Evolutionary conservation across 2,329 filamentous ascomycete genomes (phyloP), one percentile per base, ranked within the genome.

Genomic region (Phoma sp.): DNA sequence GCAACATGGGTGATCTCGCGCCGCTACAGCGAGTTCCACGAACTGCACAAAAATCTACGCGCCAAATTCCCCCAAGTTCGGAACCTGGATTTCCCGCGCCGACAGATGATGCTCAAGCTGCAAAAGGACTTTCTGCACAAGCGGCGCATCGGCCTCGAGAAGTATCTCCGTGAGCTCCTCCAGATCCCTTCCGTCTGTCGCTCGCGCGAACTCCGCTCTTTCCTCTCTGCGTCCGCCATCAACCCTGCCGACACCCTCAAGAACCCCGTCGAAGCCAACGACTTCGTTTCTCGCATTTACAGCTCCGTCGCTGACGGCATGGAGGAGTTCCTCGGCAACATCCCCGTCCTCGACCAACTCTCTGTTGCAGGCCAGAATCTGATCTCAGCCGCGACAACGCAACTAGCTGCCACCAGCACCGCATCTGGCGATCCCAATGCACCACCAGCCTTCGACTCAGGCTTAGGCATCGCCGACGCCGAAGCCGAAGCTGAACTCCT

Each of bases 241-340:
- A 87, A 91, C 38, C 84, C 86, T 3, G 83, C 84, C 48, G 83
- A 86, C 24, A 85, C 89, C 48, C 48, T 55, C 7, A 85, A 85
- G 65, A 90, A 89, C 74, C 60, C 65, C 7, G 56, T 89, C 84
- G 71, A 84, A 76, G 73, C 76, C 4, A 78, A 77, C 73, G 90
- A 98, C 71, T 93, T 99, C 73, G 95, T 99, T 60, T 92, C 91
- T 0, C 87, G 95, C 4, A 86, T 99, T 42, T 99, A 98, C 77
- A 96, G 96, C 72, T 98, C 93, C 0, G 93, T 99, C 22, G 90
- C 93, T 0, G 95, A 99, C 70, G 95, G 96, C 30, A 96, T 99
- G 89, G 95, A 99, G 71, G 95, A 99, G 65, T 96, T 99, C 49
- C 80, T 99, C 3, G 95, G 95, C 51, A 98, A 96, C 70, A 93